phyloP scores from a whole-genome alignment of 2,329 filamentous ascomycete genomes.

The Thielaviopsis euricoi region DNA sequence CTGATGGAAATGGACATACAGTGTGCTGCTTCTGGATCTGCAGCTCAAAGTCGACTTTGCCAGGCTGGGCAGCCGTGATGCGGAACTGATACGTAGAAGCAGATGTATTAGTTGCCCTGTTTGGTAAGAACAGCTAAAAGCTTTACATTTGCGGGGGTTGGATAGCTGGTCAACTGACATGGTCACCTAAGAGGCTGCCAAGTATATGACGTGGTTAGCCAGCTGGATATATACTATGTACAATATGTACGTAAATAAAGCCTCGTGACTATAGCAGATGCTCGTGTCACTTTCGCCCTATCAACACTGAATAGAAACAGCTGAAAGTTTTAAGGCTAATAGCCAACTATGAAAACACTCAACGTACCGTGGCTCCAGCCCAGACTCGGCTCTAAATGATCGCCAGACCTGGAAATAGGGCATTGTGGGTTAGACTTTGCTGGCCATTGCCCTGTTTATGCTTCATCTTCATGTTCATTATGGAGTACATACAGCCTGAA shows the following conservation, averaged over 20 bases:
- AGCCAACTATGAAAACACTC: background rate
- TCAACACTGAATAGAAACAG: too few relatives aligned
- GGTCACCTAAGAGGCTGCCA: constrained; percentile 26
- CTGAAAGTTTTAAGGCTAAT: background rate
- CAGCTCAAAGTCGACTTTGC: constrained; percentile 59
- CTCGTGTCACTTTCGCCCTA: too few relatives aligned
- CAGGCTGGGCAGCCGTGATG: constrained; percentile 45
- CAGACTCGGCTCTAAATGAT: constrained; percentile 72
- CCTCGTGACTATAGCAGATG: too few relatives aligned
- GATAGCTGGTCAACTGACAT: constrained; percentile 21
- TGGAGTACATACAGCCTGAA: constrained; percentile 10
- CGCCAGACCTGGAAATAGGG: constrained; percentile 49
- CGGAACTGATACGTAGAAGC: constrained; percentile 45
- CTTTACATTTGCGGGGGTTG: too few relatives aligned
- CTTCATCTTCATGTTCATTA: too few relatives aligned
- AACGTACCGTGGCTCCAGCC: constrained; percentile 68
- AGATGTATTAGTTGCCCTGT: background rate
- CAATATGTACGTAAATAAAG: too few relatives aligned
- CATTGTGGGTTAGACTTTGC: background rate
- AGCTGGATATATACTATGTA: too few relatives aligned
- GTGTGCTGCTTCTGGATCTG: constrained; percentile 61
- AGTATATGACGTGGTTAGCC: too few relatives aligned
- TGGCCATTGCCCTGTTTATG: background rate
- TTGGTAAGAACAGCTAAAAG: background rate
- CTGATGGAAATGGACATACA: constrained; percentile 24